Evolutionary conservation across 75 land plant species (phyloP), one percentile per base, ranked within the genome.

Genomic region (Ceratopteris richardii): DNA sequence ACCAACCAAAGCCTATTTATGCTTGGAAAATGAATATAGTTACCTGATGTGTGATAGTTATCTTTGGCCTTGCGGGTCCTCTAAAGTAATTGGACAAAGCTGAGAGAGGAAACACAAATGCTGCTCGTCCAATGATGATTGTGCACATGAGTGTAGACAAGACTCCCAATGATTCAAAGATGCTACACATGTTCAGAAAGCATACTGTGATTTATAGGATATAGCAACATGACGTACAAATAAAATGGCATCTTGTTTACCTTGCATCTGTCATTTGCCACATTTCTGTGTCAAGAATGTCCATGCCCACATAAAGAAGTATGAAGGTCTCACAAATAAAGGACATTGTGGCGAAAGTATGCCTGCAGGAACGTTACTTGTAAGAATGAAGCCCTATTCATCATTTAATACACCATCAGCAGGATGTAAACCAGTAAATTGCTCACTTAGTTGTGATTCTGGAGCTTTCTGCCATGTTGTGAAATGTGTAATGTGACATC

Each of bases 401-500:
- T 5, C 7, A 4, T 9, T 33, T 33, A 9, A 22, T 27, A 51
- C 41, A 54, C 21, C 29, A 33, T 18, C 18, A 24, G n/a, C 16
- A 63, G 12, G 3, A 20, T 46, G 21, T 5, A 3, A 17, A 46
- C 7, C 37, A 33, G 3, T 33, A 9, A 33, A 33, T 4, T 2
- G 1, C 21, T 17, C 76, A 66, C 90, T 72, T 86, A 43, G 90
- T 76, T n/a, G 90, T 86, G 30, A 74, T 63, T 60, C 79, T 73
- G 46, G 90, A 86, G 50, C 63, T 73, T 1, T 82, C 83, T 40
- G 73, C 73, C 31, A 82, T 71, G 64, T 83, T 86, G 62, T 86
- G 90, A 87, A 83, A 86, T 28, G 80, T 77, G 56, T 86, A 86
- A 65, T 86, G 90, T 9, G 83, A 82, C 90, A 86, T 86, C 3